Conservation (phyloP, 2,329 filamentous ascomycete species). For the Penicillium expansum region DNA sequence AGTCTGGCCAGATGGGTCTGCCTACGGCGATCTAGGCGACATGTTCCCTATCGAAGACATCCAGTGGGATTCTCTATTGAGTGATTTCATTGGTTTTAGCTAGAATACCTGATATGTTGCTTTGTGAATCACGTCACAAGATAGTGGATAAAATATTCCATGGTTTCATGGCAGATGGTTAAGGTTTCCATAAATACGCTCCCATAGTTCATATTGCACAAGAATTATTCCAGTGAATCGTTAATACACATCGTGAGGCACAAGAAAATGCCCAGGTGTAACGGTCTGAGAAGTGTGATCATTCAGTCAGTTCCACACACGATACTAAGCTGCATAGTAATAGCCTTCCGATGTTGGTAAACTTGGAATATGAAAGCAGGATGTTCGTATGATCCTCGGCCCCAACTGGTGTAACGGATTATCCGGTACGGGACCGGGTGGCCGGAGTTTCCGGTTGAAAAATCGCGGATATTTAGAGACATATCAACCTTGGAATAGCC, state of each 20-base stretch:
- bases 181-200: not conserved
- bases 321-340: not conserved
- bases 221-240: not conserved
- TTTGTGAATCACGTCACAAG: not conserved
- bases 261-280: not conserved
- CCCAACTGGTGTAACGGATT: not conserved
- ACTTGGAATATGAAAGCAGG: too few species aligned
- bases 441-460: not conserved
- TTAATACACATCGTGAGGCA: not conserved
- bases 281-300: not conserved
- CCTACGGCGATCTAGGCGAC: not conserved
- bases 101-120: not conserved
- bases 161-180: not conserved
- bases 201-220: not conserved
- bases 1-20: not conserved
- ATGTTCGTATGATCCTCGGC: too few species aligned
- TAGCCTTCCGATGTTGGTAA: not conserved
- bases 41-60: not conserved
- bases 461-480: too few species aligned
- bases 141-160: not conserved
- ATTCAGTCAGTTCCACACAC: not conserved
- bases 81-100: not conserved
- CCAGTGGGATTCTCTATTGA: not conserved
- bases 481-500: too few species aligned
- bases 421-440: too few species aligned